Conservation (phyloP, 1,284 basidiomycete genomes). For the Microbotryum lychnidis-dioicae region DNA sequence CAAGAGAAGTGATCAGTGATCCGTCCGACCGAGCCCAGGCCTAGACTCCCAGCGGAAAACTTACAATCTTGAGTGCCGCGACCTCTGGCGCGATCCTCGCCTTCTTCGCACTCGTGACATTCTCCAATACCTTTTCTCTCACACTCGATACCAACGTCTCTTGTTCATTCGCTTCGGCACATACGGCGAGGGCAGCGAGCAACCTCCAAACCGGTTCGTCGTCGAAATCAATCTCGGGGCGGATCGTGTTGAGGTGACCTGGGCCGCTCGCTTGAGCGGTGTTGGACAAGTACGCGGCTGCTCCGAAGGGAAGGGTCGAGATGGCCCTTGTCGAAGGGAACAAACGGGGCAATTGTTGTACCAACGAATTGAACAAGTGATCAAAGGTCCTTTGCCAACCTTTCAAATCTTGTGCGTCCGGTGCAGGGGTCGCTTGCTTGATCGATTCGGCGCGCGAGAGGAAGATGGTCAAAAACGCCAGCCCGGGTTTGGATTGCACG, state of each 20-base stretch:
- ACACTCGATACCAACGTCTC: conserved; percentile 74
- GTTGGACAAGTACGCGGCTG: conserved; percentile 41
- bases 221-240: conserved; percentile 53
- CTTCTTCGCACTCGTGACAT: conserved; percentile 66
- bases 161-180: conserved; percentile 71
- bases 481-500: conserved; percentile 72
- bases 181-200: conserved; percentile 77
- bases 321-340: conserved; percentile 83
- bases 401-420: conserved; percentile 52
- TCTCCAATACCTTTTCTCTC: conserved; percentile 86
- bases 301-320: conserved; percentile 48
- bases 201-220: conserved; percentile 92
- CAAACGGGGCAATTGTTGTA: conserved; percentile 63
- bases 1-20: conserved; percentile 40
- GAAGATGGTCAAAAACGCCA: conserved; percentile 85
- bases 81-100: conserved; percentile 50
- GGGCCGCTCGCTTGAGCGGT: conserved; percentile 17
- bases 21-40: conserved; percentile 41
- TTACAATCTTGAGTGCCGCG: conserved; percentile 29
- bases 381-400: conserved; percentile 82
- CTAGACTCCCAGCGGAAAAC: not conserved
- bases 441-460: conserved; percentile 85
- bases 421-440: conserved; percentile 51
- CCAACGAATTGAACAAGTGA: conserved; percentile 69
- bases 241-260: conserved; percentile 19